Conservation (phyloP, 1,139 yeast species). For the Candida pseudoviswanathii region DNA sequence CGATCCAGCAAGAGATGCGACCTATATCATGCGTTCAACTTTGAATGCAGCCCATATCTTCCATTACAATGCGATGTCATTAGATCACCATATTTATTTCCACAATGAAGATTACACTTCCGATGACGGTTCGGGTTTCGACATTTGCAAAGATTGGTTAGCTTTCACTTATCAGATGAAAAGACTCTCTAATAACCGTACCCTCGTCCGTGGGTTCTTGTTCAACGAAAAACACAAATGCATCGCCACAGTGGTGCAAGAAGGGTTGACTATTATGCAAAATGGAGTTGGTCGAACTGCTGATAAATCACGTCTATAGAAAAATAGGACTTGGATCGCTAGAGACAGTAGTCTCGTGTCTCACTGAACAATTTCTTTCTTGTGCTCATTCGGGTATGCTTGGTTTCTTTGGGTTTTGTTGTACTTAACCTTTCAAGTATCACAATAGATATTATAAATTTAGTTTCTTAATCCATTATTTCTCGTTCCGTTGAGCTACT, state of each 20-base stretch:
- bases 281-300: constrained; percentile 32
- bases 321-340: not conserved
- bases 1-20: constrained; percentile 38
- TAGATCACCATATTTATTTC: constrained; percentile 50
- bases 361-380: too few relatives aligned
- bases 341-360: not conserved
- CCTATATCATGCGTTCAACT: constrained; percentile 31
- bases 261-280: constrained; percentile 40
- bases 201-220: constrained; percentile 42
- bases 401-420: too few relatives aligned
- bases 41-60: constrained; percentile 43
- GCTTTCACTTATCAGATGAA: constrained; percentile 41
- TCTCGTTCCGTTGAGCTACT: too few relatives aligned
- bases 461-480: too few relatives aligned
- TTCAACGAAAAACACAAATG: constrained; percentile 35
- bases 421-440: too few relatives aligned
- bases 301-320: constrained; percentile 15
- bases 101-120: constrained; percentile 31
- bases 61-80: constrained; percentile 52
- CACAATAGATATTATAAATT: too few relatives aligned
- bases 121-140: constrained; percentile 27
- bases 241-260: constrained; percentile 47
- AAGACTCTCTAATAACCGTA: constrained; percentile 36
- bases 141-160: constrained; percentile 44
- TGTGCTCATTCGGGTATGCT: too few relatives aligned